Conservation (phyloP, 108 stramenopile genomes). For the Cyclostephanos invisitatus region DNA sequence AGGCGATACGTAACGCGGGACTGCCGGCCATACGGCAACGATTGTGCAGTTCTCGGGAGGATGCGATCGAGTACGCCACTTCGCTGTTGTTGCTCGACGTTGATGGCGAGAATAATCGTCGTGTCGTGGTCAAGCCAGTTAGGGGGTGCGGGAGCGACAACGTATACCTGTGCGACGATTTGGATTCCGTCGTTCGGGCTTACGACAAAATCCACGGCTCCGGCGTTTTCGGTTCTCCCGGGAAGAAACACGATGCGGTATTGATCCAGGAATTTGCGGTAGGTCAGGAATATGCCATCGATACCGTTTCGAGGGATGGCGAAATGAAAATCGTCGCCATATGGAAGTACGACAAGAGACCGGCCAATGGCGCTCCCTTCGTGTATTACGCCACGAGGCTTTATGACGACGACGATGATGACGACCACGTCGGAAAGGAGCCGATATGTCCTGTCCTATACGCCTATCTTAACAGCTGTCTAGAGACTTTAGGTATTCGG, state of each 20-base stretch:
- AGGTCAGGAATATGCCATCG: constrained; percentile 77
- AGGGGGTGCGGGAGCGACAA: constrained; percentile 81
- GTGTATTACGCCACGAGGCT: constrained; percentile 63
- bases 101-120: neutral
- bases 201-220: constrained; percentile 69
- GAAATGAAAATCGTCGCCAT: constrained; percentile 80
- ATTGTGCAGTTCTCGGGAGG: constrained; percentile 52
- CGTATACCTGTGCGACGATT: constrained; percentile 69
- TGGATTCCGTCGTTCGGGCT: constrained; percentile 58
- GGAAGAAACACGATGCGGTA: constrained; percentile 52
- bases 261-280: constrained; percentile 53
- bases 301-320: constrained; percentile 84
- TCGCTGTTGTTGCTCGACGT: constrained; percentile 4
- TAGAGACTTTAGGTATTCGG: neutral
- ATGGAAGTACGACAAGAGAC: constrained; percentile 92
- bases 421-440: constrained; percentile 69
- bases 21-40: constrained; percentile 58
- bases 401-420: constrained; percentile 76
- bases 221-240: constrained; percentile 70
- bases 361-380: constrained; percentile 66
- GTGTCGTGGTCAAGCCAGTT: constrained; percentile 69
- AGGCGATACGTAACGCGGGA: constrained; percentile 28
- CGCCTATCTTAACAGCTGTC: neutral
- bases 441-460: neutral
- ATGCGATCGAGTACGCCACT: constrained; percentile 59